These are phyloP conservation scores for Saccharomycopsis guyanensis DNA, from an alignment of 805 yeast genomes.

Conservation along the genomic window DNA sequence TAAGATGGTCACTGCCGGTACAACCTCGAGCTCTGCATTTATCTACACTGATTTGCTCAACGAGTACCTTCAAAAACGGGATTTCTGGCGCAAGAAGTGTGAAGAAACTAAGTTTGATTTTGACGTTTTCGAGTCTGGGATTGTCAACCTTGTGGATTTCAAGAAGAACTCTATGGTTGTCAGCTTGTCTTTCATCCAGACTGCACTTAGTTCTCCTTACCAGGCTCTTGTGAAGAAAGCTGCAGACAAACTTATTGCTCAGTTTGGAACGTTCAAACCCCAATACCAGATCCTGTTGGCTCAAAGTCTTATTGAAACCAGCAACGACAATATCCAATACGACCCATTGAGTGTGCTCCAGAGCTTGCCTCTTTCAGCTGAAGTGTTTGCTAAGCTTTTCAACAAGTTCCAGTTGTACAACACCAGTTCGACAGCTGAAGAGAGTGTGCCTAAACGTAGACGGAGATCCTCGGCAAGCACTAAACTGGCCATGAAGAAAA, in stretches of 20 bases:
- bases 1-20: constrained; percentile 33
- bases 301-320: constrained; percentile 48
- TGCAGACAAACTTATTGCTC: constrained; percentile 40
- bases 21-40: constrained; percentile 35
- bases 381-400: constrained; percentile 51
- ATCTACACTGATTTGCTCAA: constrained; percentile 40
- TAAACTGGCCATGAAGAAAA: constrained; percentile 64
- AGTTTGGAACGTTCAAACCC: constrained; percentile 49
- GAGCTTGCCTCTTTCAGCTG: constrained; percentile 45
- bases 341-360: constrained; percentile 49
- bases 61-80: constrained; percentile 41
- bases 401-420: constrained; percentile 48
- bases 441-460: constrained; percentile 65
- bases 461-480: constrained; percentile 73
- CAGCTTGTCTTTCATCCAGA: constrained; percentile 46
- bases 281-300: constrained; percentile 54
- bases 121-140: constrained; percentile 44
- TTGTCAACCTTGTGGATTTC: constrained; percentile 44
- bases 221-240: constrained; percentile 41
- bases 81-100: constrained; percentile 37
- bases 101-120: constrained; percentile 42
- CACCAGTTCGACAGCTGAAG: constrained; percentile 18
- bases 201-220: constrained; percentile 39
- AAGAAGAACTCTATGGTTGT: constrained; percentile 10
- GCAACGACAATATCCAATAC: constrained; percentile 37